These are phyloP conservation scores for Golubevia sp. DNA, from an alignment of 1,284 basidiomycete species.

Conservation along the genomic window DNA sequence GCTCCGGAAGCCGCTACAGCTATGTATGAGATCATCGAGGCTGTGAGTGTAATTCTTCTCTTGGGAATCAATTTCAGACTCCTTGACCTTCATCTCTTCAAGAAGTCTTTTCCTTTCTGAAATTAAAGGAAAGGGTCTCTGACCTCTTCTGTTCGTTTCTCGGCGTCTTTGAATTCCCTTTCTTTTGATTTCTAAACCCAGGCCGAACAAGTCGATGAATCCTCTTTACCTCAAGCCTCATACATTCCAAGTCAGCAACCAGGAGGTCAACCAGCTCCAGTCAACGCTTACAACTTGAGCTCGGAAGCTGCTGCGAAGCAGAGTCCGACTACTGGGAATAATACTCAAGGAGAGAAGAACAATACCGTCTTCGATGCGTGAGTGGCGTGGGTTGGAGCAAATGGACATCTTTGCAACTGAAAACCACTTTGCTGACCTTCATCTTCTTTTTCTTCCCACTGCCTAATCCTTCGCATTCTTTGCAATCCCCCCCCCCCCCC, in stretches of 20 bases:
- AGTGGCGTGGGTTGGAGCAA: background rate
- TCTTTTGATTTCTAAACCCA: constrained; percentile 18
- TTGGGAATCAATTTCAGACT: no score
- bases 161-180: background rate
- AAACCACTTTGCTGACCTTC: no score
- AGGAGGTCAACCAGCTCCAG: constrained; percentile 12
- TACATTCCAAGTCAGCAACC: constrained; percentile 74
- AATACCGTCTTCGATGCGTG: constrained; percentile 14
- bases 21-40: constrained; percentile 92
- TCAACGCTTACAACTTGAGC: constrained; percentile 12
- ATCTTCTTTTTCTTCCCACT: no score
- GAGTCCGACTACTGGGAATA: constrained; percentile 1
- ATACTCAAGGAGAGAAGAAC: constrained; percentile 1
- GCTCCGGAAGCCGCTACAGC: constrained; percentile 92
- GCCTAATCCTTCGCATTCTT: no score
- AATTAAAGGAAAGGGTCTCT: no score
- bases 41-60: no score
- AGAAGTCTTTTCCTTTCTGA: no score
- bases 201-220: constrained; percentile 66
- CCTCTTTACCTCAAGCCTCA: constrained; percentile 75
- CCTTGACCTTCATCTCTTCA: no score
- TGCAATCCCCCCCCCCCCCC: no score
- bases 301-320: background rate
- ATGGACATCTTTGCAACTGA: no score
- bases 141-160: background rate